Percentiles rank a stretch among this genome's conserved stretches.
Evolutionary conservation across 2,329 filamentous ascomycete genomes (phyloP).

Genomic region (Talaromyces piceae): DNA sequence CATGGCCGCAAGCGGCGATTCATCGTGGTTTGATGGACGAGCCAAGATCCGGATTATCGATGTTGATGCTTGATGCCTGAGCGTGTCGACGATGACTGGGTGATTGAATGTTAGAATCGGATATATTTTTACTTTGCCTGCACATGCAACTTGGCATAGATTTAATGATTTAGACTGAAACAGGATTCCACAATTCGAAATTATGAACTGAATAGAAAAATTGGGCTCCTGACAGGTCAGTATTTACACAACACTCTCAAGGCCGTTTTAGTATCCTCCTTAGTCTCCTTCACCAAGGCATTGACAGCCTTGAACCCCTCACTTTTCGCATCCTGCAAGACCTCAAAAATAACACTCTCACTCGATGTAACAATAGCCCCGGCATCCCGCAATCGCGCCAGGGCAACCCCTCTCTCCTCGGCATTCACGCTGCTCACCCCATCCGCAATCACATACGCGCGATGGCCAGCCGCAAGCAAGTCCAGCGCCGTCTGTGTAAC

Average conservation of each 20-base stretch:
- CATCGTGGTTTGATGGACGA: slow-evolving; percentile 29
- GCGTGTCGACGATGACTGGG: neutral
- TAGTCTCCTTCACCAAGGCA: slow-evolving; percentile 69
- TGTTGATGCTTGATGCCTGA: neutral
- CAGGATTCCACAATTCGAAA: neutral
- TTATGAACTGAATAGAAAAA: neutral
- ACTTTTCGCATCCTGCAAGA: slow-evolving; percentile 71
- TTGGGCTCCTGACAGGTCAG: slow-evolving; percentile 21
- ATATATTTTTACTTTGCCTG: too few relatives aligned
- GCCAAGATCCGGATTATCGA: slow-evolving; percentile 29
- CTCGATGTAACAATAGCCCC: slow-evolving; percentile 76
- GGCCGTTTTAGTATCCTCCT: slow-evolving; percentile 60
- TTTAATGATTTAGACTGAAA: neutral
- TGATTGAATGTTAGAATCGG: too few relatives aligned
- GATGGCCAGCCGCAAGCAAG: slow-evolving; percentile 64
- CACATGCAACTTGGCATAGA: too few relatives aligned
- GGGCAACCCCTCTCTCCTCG: slow-evolving; percentile 71
- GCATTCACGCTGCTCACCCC: slow-evolving; percentile 81
- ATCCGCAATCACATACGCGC: slow-evolving; percentile 81
- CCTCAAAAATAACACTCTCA: slow-evolving; percentile 86
- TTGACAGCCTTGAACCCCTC: slow-evolving; percentile 65
- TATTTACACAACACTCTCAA: slow-evolving; percentile 60
- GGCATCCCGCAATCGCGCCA: slow-evolving; percentile 66
- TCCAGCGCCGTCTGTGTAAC: slow-evolving; percentile 88
- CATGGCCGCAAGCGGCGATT: slow-evolving; percentile 24